Evolutionary conservation across 805 yeast species (phyloP).

Genomic region (Ogataea minuta): DNA sequence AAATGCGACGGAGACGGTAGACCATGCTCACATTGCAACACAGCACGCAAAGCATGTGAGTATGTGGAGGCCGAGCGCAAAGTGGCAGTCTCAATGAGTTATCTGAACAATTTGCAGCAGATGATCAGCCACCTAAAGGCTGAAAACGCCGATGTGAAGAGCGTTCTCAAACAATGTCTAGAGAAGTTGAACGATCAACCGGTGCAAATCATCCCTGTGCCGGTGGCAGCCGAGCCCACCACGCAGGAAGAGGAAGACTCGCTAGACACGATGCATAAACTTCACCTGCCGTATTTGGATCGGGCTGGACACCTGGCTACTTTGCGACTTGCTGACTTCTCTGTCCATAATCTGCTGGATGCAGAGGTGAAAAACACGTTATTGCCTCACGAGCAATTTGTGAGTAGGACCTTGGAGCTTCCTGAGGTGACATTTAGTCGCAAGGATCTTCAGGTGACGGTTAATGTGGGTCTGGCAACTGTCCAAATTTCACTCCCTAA

Average conservation of each 20-base stretch:
- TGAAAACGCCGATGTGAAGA: slow-evolving; percentile 53
- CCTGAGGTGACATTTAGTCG: not conserved
- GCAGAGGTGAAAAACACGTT: not conserved
- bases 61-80: slow-evolving; percentile 65
- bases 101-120: slow-evolving; percentile 58
- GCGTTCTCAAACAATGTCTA: slow-evolving; percentile 30
- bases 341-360: slow-evolving; percentile 5
- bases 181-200: slow-evolving; percentile 2
- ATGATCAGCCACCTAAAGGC: slow-evolving; percentile 56
- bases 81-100: slow-evolving; percentile 61
- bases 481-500: slow-evolving; percentile 64
- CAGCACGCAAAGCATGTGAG: slow-evolving; percentile 57
- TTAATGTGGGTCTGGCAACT: not conserved
- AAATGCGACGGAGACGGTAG: slow-evolving; percentile 65
- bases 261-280: not conserved
- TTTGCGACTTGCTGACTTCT: not conserved
- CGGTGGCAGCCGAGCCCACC: not conserved
- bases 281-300: slow-evolving; percentile 59
- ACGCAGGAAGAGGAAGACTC: not conserved
- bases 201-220: not conserved
- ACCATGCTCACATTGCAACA: slow-evolving; percentile 62
- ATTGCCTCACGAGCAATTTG: not conserved
- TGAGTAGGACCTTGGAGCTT: not conserved
- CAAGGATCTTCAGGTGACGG: not conserved
- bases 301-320: slow-evolving; percentile 43